Base-by-base conservation (phyloP, 306 rosid species). In the Dryas octopetala region DNA sequence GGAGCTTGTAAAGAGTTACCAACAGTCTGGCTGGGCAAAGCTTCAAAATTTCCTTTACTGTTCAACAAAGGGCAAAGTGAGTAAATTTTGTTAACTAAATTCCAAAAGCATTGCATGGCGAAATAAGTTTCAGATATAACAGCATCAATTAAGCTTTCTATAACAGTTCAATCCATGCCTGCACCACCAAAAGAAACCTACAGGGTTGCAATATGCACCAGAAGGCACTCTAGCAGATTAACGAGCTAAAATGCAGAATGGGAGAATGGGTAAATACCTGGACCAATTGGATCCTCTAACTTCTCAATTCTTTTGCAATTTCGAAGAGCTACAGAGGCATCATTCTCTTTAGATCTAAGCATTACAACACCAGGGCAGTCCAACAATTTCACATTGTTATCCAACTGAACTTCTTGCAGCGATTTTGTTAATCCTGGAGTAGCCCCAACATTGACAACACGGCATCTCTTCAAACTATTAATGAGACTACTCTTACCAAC, bases 401-500 rank as follows among this genome's bases (percentile, higher is more conserved):
- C 98, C 75, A 93, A 76, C 4, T 91, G 97, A 68, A 93, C 93
- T 79, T 91, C 98, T 91, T 91, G 97, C 89, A 89, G 80, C 4
- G 98, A 91, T 87, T 96, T 89, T 58, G 98, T 93, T 76, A 91
- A 76, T 62, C 98, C 97, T 40, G 97, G 96, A 66, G 97, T 91
- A 43, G 98, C 83, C 83, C 97, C 97, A 73, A 93, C 98, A 51
- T 89, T 87, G 83, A 81, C 93, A 59, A 80, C 96, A 72, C 85
- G 97, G 72, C 75, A 77, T 83, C 98, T 81, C 81, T 88, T 91
- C 83, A 93, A 78, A 64, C 99, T 92, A 67, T 92, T 96, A 15
- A 96, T 92, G 59, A 96, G 93, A 78, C 99, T 96, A 77, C 99
- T 96, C 82, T 96, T 96, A 43, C 99, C 99, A 73, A 96, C 99